phyloP scores from a whole-genome alignment of 768 basidiomycete species.

The Mycena indigotica region DNA sequence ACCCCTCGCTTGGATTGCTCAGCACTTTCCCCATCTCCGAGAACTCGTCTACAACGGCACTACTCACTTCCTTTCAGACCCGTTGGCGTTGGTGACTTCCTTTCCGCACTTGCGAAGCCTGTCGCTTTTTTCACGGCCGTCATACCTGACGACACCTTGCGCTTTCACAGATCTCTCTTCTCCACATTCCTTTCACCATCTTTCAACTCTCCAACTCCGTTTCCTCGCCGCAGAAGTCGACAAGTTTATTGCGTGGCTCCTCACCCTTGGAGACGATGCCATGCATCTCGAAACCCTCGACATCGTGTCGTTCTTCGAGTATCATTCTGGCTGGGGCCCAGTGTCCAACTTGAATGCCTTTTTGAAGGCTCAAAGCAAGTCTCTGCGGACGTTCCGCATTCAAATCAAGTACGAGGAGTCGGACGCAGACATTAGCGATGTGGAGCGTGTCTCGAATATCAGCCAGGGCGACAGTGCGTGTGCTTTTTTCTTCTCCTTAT shows the following conservation, averaged over 20 bases:
- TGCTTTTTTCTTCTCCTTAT: not conserved
- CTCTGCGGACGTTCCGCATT: not conserved
- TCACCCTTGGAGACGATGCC: not conserved
- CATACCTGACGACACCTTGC: not conserved
- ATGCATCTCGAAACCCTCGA: not conserved
- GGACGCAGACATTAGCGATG: not conserved
- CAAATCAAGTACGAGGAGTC: not conserved
- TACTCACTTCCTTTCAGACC: not conserved
- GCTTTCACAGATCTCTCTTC: no score
- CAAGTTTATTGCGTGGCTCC: not conserved
- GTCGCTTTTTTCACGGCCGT: not conserved
- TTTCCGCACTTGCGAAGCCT: conserved; percentile 7
- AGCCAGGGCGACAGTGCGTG: not conserved
- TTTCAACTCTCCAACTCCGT: not conserved
- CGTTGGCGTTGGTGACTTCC: not conserved
- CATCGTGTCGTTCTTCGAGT: not conserved
- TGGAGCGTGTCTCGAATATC: not conserved
- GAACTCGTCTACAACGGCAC: conserved; percentile 16
- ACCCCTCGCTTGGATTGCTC: conserved; percentile 15
- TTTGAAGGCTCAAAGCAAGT: not conserved
- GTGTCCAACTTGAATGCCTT: not conserved
- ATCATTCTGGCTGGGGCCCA: conserved; percentile 2
- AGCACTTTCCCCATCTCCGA: conserved; percentile 10
- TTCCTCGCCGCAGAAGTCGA: not conserved
- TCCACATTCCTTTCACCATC: not conserved